Percentiles rank a stretch among this genome's conserved stretches.
phyloP scores from a whole-genome alignment of 2,329 filamentous ascomycete genomes.

The Fusarium chlamydosporum region DNA sequence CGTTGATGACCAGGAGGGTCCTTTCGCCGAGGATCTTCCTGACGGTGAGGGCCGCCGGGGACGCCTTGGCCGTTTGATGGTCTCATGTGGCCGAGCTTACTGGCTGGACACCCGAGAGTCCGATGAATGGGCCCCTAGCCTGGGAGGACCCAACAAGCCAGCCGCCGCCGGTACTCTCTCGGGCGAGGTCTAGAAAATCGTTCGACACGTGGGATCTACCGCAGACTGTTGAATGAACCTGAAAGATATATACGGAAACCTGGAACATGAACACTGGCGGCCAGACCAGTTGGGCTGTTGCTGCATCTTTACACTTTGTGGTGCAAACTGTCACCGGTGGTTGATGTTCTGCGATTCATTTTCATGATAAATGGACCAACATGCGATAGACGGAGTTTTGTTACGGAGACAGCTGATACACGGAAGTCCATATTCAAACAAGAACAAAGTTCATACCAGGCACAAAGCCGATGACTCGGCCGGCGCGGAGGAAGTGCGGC shows the following conservation, averaged over 20 bases:
- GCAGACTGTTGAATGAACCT: constrained; percentile 11
- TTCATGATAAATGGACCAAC: constrained; percentile 26
- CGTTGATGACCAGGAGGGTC: constrained; percentile 69
- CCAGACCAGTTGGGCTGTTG: constrained; percentile 19
- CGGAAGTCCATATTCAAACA: constrained; percentile 21
- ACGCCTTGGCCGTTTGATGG: constrained; percentile 82
- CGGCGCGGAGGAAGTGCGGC: constrained; percentile 44
- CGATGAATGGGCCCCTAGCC: constrained; percentile 76
- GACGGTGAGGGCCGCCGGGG: constrained; percentile 85
- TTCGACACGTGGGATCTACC: constrained; percentile 23
- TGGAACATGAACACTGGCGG: constrained; percentile 22
- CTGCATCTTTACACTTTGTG: constrained; percentile 20
- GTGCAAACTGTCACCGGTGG: constrained; percentile 18
- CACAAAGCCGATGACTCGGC: constrained; percentile 39
- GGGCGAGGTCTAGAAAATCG: constrained; percentile 51
- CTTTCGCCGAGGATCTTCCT: constrained; percentile 76
- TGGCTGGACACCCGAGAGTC: constrained; percentile 81
- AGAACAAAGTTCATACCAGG: constrained; percentile 37
- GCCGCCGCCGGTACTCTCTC: constrained; percentile 57
- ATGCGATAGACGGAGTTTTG: constrained; percentile 41
- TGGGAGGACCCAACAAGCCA: constrained; percentile 70
- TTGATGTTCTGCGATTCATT: constrained; percentile 27
- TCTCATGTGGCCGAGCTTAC: constrained; percentile 79
- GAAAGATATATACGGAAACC: constrained; percentile 12
- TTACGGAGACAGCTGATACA: constrained; percentile 12